These are phyloP conservation scores for Hirsutella rhossiliensis DNA, from an alignment of 2,329 filamentous ascomycete species.

Conservation along the genomic window DNA sequence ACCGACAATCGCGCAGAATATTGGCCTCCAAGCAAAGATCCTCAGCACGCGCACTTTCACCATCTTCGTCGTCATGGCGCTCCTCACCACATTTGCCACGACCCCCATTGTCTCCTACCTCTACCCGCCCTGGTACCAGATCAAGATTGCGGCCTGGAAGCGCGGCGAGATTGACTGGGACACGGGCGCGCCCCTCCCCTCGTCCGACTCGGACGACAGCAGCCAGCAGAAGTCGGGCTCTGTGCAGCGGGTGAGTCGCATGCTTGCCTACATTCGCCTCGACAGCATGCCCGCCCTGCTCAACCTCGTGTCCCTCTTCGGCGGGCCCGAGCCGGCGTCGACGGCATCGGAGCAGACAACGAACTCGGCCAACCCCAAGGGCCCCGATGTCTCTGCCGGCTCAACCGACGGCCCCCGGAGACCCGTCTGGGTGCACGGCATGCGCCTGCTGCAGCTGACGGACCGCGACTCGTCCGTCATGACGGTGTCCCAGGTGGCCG, in stretches of 20 bases:
- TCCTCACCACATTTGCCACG: conserved; percentile 74
- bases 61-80: conserved; percentile 89
- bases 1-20: conserved; percentile 29
- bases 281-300: conserved; percentile 77
- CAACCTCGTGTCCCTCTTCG: conserved; percentile 69
- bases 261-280: conserved; percentile 72
- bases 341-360: background rate
- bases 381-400: conserved; percentile 6
- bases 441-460: conserved; percentile 78
- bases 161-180: conserved; percentile 86
- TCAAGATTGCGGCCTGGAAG: conserved; percentile 45
- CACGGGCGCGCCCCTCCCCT: conserved; percentile 10
- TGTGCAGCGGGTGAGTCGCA: conserved; percentile 35
- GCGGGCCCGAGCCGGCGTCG: conserved; percentile 26
- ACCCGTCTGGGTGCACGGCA: conserved; percentile 60
- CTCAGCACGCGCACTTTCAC: conserved; percentile 75
- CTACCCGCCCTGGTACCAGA: conserved; percentile 55
- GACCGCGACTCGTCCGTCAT: conserved; percentile 93
- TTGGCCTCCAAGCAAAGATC: conserved; percentile 74
- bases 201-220: conserved; percentile 5
- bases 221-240: background rate
- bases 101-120: conserved; percentile 63
- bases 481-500: conserved; percentile 75
- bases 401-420: background rate
- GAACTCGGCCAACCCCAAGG: conserved; percentile 4